A percentile compares a stretch with the other conserved stretches of the same genome.
Conservation (phyloP, 352 stramenopile species). For the Halophytophthora polymorphica region DNA sequence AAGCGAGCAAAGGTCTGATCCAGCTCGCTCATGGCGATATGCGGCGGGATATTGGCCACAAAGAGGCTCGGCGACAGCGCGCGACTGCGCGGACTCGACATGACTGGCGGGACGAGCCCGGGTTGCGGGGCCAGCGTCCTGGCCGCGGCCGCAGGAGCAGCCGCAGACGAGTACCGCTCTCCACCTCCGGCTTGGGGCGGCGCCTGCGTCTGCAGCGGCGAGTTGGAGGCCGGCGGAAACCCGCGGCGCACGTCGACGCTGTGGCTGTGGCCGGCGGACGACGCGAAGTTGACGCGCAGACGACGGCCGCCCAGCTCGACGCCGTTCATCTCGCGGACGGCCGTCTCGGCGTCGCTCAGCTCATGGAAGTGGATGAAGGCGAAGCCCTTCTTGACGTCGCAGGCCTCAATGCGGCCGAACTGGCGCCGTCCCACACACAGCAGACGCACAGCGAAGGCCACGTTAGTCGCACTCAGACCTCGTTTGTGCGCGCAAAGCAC, state of each 20-base stretch:
- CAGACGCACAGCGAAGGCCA: too few species aligned
- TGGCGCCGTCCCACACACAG: conserved; percentile 12
- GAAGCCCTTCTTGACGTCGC: conserved; percentile 57
- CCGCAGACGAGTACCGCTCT: too few species aligned
- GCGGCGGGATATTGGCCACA: conserved; percentile 59
- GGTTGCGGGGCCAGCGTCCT: too few species aligned
- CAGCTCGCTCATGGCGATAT: conserved; percentile 60
- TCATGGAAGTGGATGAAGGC: conserved; percentile 58
- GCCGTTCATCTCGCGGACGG: conserved; percentile 49
- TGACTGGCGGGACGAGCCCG: too few species aligned
- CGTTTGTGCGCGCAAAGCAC: too few species aligned
- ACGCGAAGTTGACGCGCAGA: conserved; percentile 45
- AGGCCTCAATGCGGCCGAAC: conserved; percentile 49
- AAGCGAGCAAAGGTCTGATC: conserved; percentile 56
- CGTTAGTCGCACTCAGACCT: too few species aligned
- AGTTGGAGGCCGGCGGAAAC: conserved; percentile 22
- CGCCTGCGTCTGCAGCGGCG: conserved; percentile 8
- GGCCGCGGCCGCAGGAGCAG: too few species aligned
- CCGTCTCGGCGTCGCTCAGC: conserved; percentile 36
- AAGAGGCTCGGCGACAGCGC: conserved; percentile 48
- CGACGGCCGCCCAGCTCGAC: conserved; percentile 40
- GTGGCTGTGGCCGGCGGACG: background rate
- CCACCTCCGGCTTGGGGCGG: background rate
- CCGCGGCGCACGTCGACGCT: conserved; percentile 16
- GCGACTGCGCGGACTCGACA: background rate